Evolutionary conservation across 2,329 filamentous ascomycete genomes (phyloP).

Genomic region (Lithohypha guttulata): DNA sequence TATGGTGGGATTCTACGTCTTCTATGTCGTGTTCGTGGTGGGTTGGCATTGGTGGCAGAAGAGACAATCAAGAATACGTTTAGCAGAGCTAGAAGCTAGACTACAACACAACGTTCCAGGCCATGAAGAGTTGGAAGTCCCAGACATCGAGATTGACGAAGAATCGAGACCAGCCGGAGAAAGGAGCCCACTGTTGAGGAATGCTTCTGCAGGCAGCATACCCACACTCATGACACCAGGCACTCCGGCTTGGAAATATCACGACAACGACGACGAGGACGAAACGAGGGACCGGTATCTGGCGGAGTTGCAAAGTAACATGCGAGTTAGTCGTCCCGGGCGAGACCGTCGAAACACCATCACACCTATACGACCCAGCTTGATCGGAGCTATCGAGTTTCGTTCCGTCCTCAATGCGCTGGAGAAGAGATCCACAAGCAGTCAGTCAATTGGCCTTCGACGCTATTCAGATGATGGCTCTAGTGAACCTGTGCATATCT

Average conservation of each 20-base stretch:
- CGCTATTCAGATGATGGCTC: conserved; percentile 56
- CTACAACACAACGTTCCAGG: conserved; percentile 58
- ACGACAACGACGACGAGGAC: conserved; percentile 46
- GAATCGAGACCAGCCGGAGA: conserved; percentile 37
- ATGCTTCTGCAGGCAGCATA: conserved; percentile 52
- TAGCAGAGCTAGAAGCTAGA: conserved; percentile 60
- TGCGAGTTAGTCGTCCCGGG: conserved; percentile 68
- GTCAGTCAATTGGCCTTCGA: conserved; percentile 56
- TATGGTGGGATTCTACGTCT: conserved; percentile 85
- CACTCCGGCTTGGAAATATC: conserved; percentile 34
- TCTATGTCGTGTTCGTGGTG: conserved; percentile 83
- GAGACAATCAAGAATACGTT: conserved; percentile 49
- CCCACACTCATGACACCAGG: conserved; percentile 47
- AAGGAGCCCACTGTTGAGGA: conserved; percentile 35
- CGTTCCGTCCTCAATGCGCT: conserved; percentile 80
- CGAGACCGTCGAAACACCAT: conserved; percentile 60
- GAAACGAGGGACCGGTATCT: conserved; percentile 49
- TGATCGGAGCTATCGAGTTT: conserved; percentile 90
- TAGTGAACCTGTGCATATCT: neutral
- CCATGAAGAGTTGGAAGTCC: conserved; percentile 48
- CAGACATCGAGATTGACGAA: conserved; percentile 47
- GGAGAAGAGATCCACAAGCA: conserved; percentile 66
- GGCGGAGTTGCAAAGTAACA: conserved; percentile 82
- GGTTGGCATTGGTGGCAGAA: conserved; percentile 81
- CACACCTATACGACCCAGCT: conserved; percentile 79